Base-by-base conservation (phyloP, 441 rosid species). In the Metrosideros polymorpha region DNA sequence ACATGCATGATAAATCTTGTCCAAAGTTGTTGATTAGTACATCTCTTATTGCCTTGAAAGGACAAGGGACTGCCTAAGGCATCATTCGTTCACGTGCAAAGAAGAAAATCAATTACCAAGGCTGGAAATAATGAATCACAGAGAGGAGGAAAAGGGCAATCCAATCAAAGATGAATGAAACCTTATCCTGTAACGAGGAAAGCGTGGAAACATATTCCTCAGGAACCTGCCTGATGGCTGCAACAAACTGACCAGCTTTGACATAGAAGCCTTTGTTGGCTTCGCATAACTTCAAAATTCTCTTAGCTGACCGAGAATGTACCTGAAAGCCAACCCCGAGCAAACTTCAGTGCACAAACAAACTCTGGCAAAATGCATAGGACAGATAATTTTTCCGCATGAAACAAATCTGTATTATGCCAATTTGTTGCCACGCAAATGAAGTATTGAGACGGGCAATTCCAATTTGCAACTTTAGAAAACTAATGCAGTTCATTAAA, bases 181-280 rank as follows among this genome's bases (percentile, higher is more conserved):
- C 99, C 96, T 97, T 92, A 89, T 97, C 97, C 90, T 95, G 98
- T 86, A 97, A 90, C 9, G 98, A 91, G 19, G 97, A 94, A 89
- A 97, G 97, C 32, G 89, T 91, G 24, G 89, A 87, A 9, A 95
- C 90, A 88, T 97, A 97, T 88, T 96, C 98, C 86, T 91, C 91
- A 2, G 98, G 99, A 86, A 93, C 95, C 84, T 94, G 97, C 87
- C 93, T 91, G 91, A 97, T 47, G 30, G 98, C 92, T 61, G 96
- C 93, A 84, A 95, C 95, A 90, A 95, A 97, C 88, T 97, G 99
- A 57, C 98, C 99, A 50, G 99, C 99, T 94, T 97, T 97, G 86
- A 94, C 92, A 84, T 95, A 97, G 90, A 97, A 95, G 55, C 98
- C 98, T 92, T 92, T 97, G 85, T 96, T 97, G 53, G 88, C 90